Base-by-base conservation (phyloP, 2,329 filamentous ascomycete species). In the Trichoderma sp. region DNA sequence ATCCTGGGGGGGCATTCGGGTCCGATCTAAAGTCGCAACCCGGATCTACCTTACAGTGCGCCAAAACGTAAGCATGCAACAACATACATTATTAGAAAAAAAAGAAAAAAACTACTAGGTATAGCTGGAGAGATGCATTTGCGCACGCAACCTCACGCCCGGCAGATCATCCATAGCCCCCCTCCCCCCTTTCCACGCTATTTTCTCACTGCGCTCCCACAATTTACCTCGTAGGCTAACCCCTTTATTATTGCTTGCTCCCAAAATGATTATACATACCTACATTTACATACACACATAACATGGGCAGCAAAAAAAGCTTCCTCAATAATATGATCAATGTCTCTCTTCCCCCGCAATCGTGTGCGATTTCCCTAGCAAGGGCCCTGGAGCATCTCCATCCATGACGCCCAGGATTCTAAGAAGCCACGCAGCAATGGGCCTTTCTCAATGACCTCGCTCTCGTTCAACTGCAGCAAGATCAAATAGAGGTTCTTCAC, bases 171-270 rank as follows among this genome's bases (percentile, higher is more conserved):
- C 30, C 43, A 51, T 56, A 58, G 30, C 51, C 53, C 51, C 34
- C 30, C 34, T 34, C 34, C 14, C 36, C 64, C 47, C 24, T 57
- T 64, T 58, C 36, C 47, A 67, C 64, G 64, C 64, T 67, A 67
- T 67, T 67, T 67, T 67, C 64, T 67, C 18, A 67, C 64, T 14
- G 21, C 9, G 11, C 32, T 53, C 47, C 47, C 47, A 53, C 47
- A 53, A 53, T 53, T 51, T 53, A 53, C 5, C 21, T 24, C 3
- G n/a, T 53, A 51, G 61, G 61, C 61, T 64, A 66, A 56, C 63
- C 47, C 63, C 63, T 57, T 28, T 67, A 58, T 67, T 67, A n/a
- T 30, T 39, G 24, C 15, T 43, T 39, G n/a, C 32, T 39, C 15
- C n/a, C 21, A 6, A 14, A 39, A 39, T 39, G n/a, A 26, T 36